Evolutionary conservation across 805 yeast species (phyloP), one percentile per base, ranked within the genome.

Genomic region (Lipomyces starkeyi): DNA sequence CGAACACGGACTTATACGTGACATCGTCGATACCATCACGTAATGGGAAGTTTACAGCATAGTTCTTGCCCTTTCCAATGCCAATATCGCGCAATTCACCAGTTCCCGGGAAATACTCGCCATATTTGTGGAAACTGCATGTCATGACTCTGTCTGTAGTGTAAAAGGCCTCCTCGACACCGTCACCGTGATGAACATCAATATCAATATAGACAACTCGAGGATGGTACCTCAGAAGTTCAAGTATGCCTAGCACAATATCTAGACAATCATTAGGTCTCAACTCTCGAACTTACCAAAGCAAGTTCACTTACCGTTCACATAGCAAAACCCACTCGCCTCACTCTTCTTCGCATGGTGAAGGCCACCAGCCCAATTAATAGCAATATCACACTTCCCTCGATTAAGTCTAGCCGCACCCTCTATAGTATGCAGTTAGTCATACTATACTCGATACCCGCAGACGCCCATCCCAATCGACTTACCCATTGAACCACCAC

Each of bases 171-270:
- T 94, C 98, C 78, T 94, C 97, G 22, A 94, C 98, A 72, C 98
- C 98, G 79, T 94, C 98, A 58, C 98, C 98, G 76, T 94, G 98
- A 78, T 94, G 98, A 14, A 94, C 86, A 78, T 94, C 98, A 65
- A 93, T 93, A 79, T 94, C 98, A 64, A 94, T 91, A 78, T 94
- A 94, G 77, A 94, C 83, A 7, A 94, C 97, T 71, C 98, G 85
- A 55, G 97, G 95, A 79, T 93, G 97, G 71, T 91, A 92, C 63
- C 97, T 82, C 69, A 94, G 82, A 55, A 94, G 83, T 77, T 94
- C 92, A 70, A 94, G 82, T 56, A 93, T 91, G 59, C 97, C 92
- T 59, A 94, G 82, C 0, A 93, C 98, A 71, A 94, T 94, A 80
- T 94, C 98, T 70, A 43, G 9, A 25, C 20, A n/a, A 54, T 7